Base-by-base conservation (phyloP, 2,329 filamentous ascomycete genomes). In the Fusarium sp. region DNA sequence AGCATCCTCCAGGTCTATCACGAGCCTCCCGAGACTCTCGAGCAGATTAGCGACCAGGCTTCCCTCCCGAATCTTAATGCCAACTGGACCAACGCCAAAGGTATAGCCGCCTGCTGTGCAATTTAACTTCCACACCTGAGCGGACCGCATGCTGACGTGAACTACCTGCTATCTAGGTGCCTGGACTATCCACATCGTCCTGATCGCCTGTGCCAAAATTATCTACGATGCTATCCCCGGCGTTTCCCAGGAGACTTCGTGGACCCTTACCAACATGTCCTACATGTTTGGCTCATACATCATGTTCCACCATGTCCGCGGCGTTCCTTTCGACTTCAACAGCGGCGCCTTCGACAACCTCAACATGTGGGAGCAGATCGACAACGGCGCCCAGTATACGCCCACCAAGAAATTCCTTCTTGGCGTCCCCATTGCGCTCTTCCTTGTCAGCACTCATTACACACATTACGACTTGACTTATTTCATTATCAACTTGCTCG, bases 361-460 rank as follows among this genome's bases (percentile, higher is more conserved):
- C 78, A 99, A 98, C 85, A 98, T 99, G 96, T 99, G 96, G 96
- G 96, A 99, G 85, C 96, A 99, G 84, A 99, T 99, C 81, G 96
- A 99, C 85, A 97, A 98, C 77, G 96, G 96, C 48, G 96, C 96
- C 75, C 96, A 99, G 82, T 99, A 98, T 85, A 99, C 96, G 1
- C 96, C 96, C 5, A 94, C 96, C 72, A 99, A 99, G 87, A 99
- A 99, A 83, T 99, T 99, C 78, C 87, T 99, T 64, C 90, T 98
- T 75, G 94, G 92, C 77, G 95, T 98, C 36, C 96, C 96, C 40
- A 97, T 99, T 76, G 88, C 95, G 70, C 88, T 99, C 70, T 99
- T 99, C 81, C 88, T 99, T 60, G 87, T 98, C 76, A 98, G 95
- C 88, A 99, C 96, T 27, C 96, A 99, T 83, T 99, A 98, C 83